Percentiles rank a stretch among this genome's conserved stretches.
These are phyloP conservation scores for Neospermospora avenae DNA, from an alignment of 2,329 filamentous ascomycete species.

Conservation along the genomic window DNA sequence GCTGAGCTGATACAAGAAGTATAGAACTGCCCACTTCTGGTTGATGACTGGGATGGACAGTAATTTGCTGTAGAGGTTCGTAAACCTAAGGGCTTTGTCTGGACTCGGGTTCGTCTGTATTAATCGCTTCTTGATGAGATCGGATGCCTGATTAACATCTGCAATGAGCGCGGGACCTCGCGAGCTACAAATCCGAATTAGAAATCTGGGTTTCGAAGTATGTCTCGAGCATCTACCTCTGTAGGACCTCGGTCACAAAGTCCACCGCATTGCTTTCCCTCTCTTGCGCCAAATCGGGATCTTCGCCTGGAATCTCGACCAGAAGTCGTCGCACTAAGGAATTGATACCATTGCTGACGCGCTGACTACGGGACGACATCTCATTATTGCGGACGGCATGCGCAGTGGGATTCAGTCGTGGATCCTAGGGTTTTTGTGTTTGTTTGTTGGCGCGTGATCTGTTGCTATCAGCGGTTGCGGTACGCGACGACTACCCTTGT, in stretches of 20 bases:
- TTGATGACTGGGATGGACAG: conserved; percentile 87
- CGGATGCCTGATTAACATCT: conserved; percentile 82
- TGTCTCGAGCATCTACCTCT: conserved; percentile 31
- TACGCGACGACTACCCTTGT: conserved; percentile 4
- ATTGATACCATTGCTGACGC: conserved; percentile 75
- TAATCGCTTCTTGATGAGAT: conserved; percentile 86
- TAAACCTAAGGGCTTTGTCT: conserved; percentile 76
- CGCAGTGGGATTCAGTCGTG: background rate
- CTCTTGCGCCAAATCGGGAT: conserved; percentile 64
- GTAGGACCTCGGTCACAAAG: conserved; percentile 45
- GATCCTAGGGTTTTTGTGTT: background rate
- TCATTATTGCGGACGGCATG: conserved; percentile 28
- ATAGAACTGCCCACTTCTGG: conserved; percentile 96
- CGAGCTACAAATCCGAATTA: conserved; percentile 25
- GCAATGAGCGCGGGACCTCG: conserved; percentile 34
- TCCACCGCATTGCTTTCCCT: conserved; percentile 62
- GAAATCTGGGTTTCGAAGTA: background rate
- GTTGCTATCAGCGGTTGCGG: background rate
- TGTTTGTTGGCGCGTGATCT: background rate
- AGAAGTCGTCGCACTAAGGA: conserved; percentile 74
- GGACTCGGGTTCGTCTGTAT: conserved; percentile 72
- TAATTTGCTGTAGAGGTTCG: conserved; percentile 85
- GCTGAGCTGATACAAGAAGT: conserved; percentile 80
- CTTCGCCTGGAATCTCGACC: conserved; percentile 61
- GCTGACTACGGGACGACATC: conserved; percentile 44